Evolutionary conservation across 164 flowering plant species (phyloP), one percentile per base, ranked within the genome.

Genomic region (Dillenia turbinata): DNA sequence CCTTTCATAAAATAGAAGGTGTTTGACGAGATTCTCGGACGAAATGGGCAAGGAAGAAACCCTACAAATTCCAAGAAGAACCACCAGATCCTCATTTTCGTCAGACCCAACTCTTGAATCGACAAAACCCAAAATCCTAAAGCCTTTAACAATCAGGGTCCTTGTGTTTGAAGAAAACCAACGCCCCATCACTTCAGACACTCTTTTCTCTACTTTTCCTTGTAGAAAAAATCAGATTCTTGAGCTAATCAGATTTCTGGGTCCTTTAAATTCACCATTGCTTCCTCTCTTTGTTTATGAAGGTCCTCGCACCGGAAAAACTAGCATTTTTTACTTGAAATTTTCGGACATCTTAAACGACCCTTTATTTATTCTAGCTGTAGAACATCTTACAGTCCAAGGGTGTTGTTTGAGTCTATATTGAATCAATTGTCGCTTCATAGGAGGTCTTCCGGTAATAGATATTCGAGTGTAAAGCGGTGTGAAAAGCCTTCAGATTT

Each of bases 401-500:
- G 89, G 46, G 75, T 85, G 26, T 76, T 95, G 82, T 95, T 95
- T 75, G 97, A 90, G 61, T 79, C 87, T 47, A 56, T 81, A 8
- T 71, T 95, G 76, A 88, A 90, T 67, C 96, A 88, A 80, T 60
- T 91, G 66, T 61, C 78, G 61, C 80, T 81, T 72, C 97, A 88
- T 63, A 69, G 73, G 64, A 90, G 79, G 80, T 71, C 54, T 68
- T 69, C 64, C 5, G 61, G 49, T 12, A 90, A 83, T 76, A 77
- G 87, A 48, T 91, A 86, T 77, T 77, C 82, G 10, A 86, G 89
- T 71, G 84, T 79, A 14, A 89, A 82, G 66, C 77, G 85, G 12
- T 95, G 99, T 71, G 99, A 95, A 40, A 86, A 63, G 70, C 87
- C 87, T 11, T 76, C 92, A 54, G 97, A 95, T 81, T 95, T 95